Evolutionary conservation across 805 yeast species (phyloP), one percentile per base, ranked within the genome.

Genomic region (Naumovozyma baii): DNA sequence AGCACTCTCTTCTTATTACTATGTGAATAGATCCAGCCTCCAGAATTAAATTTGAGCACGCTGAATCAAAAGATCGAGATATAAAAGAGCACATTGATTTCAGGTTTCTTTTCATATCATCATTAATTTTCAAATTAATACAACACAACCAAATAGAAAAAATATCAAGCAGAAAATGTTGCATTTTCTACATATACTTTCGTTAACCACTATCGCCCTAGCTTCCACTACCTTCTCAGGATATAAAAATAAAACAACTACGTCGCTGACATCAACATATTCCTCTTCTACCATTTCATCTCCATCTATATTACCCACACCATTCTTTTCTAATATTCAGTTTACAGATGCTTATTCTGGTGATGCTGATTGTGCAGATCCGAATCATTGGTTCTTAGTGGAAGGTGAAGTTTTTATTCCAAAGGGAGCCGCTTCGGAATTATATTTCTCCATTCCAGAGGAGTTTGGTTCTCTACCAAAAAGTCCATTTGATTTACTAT

Each of bases 381-480:
- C 45, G 17, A 39, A 48, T 34, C 58, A 57, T 38, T 54, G 55
- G 56, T 55, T 59, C 38, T 14, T 52, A 18, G 41, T 59, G 12
- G 47, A 48, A 26, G 57, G 55, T 2, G 55, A 52, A 31, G 22
- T 59, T 18, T 49, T 41, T 31, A 45, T 57, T 12, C 43, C 56
- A 3, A 41, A 45, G 22, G 56, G 54, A 17, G 41, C 40, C 18
- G 33, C 39, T 7, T 39, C 44, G 10, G 50, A 48, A 12, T 33
- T 59, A 7, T 47, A 43, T 25, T 38, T 59, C 15, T 46, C 51
- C 3, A 45, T 55, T 7, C 62, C 62, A 16, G 28, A 41, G 3
- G 50, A 49, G 2, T 51, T 59, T 25, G 41, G 28, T n/a, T 37
- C 46, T 5, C 44, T 50, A 19, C 54, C 58, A n/a, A 26, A 43